Conservation (phyloP, 768 basidiomycete genomes). For the Leccinum fibrillosum region DNA sequence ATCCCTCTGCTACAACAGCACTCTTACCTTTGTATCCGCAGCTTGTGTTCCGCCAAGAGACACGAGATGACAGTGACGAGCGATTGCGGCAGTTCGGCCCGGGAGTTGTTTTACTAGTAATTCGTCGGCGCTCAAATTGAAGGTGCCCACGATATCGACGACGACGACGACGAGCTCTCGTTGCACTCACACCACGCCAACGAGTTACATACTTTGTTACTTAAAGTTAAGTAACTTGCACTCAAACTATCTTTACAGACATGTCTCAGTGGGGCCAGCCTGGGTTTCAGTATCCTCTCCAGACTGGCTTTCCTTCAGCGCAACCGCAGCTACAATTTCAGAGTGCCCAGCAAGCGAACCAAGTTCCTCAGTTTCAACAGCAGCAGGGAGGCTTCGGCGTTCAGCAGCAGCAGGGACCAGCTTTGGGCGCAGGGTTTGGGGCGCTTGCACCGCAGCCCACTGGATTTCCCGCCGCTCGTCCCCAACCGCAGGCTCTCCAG, state of each 20-base stretch:
- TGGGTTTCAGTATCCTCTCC: slow-evolving; percentile 70
- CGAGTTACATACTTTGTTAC: no score
- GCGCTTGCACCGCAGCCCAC: slow-evolving; percentile 62
- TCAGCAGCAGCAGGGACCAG: slow-evolving; percentile 19
- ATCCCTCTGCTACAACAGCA: background rate
- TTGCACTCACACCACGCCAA: background rate
- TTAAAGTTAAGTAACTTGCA: background rate
- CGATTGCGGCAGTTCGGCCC: background rate
- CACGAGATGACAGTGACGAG: background rate
- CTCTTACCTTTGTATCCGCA: background rate
- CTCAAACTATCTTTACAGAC: slow-evolving; percentile 14
- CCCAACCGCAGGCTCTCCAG: slow-evolving; percentile 36
- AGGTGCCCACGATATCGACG: slow-evolving; percentile 3
- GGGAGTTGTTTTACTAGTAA: no score
- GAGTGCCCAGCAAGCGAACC: slow-evolving; percentile 31
- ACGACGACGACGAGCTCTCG: background rate
- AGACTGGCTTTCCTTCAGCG: slow-evolving; percentile 57
- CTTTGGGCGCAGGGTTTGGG: slow-evolving; percentile 33
- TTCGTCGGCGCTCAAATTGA: slow-evolving; percentile 5
- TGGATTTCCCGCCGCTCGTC: slow-evolving; percentile 37
- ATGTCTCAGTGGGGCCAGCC: slow-evolving; percentile 82
- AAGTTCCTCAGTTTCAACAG: slow-evolving; percentile 39
- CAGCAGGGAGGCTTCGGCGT: slow-evolving; percentile 34
- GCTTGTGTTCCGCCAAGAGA: slow-evolving; percentile 1
- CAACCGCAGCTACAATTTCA: slow-evolving; percentile 48